Base-by-base conservation (phyloP, 805 yeast species). In the Candida sithepensis region DNA sequence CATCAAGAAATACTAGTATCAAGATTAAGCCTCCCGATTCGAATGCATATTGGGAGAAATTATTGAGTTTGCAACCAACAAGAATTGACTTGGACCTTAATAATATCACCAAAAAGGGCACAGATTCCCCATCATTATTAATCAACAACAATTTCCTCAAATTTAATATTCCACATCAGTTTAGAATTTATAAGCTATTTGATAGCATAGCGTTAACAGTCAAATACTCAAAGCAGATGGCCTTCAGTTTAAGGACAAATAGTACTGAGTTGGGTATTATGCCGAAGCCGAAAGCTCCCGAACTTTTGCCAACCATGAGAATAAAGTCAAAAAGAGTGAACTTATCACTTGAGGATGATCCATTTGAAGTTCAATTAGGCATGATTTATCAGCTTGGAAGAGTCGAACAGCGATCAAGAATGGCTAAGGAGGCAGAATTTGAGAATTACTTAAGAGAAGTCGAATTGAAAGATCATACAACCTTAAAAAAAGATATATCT, bases 161-260 rank as follows among this genome's bases (percentile, higher is more conserved):
- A 45, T 60, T 84, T 39, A 70, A 72, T 21, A 71, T 89, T 43
- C 97, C 97, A 0, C 79, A 84, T 62, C 80, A 81, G 45, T 87
- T 87, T 60, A 72, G 86, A 44, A 80, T 88, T 46, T 88, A 87
- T 66, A 77, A 82, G 21, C 75, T 91, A n/a, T 80, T 91, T 57
- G 97, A 91, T 57, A 86, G 86, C 56, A 68, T 86, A 14, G 75
- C 88, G 18, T 81, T 89, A 0, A 67, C 83, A 37, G 72, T 74
- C 44, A 91, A 91, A 61, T 75, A 88, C 0, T 61, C 83, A 12
- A 78, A 76, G 50, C 95, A 88, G 53, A 69, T 84, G 51, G 59
- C 66, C 23, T 71, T 72, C 46, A 77, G 83, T 18, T 70, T 85
- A 51, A 65, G 67, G 30, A 66, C 68, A 12, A 71, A 74, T 39